These are phyloP conservation scores for Xylogone sp. DNA, from an alignment of 2,329 filamentous ascomycete genomes.

Conservation along the genomic window DNA sequence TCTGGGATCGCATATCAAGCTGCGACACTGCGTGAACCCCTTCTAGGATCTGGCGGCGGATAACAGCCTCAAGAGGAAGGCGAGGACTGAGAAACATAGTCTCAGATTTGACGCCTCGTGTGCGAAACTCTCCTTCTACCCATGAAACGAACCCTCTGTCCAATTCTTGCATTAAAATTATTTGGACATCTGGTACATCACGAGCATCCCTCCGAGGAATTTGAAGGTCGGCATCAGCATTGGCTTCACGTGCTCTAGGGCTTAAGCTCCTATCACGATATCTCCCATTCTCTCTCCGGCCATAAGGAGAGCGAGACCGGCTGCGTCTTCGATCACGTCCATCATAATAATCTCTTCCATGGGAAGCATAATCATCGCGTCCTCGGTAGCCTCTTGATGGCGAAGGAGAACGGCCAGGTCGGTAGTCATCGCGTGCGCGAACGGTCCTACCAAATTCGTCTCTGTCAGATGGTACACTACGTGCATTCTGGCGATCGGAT, in stretches of 20 bases:
- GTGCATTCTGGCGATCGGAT: constrained; percentile 38
- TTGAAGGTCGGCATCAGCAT: constrained; percentile 60
- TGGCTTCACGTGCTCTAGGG: constrained; percentile 51
- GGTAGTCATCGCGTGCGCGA: constrained; percentile 59
- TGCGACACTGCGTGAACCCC: constrained; percentile 83
- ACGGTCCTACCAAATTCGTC: constrained; percentile 39
- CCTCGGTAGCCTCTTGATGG: constrained; percentile 55
- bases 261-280: constrained; percentile 70
- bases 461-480: constrained; percentile 26
- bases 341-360: constrained; percentile 28
- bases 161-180: constrained; percentile 76
- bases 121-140: constrained; percentile 73
- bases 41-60: constrained; percentile 81
- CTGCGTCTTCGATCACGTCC: constrained; percentile 45
- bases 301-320: constrained; percentile 65
- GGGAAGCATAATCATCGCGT: constrained; percentile 56
- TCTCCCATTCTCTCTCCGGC: constrained; percentile 40
- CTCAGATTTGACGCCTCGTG: constrained; percentile 69
- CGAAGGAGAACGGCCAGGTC: constrained; percentile 56
- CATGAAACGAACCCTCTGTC: constrained; percentile 77
- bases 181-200: constrained; percentile 84
- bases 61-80: constrained; percentile 72
- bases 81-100: constrained; percentile 76
- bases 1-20: constrained; percentile 66
- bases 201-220: constrained; percentile 69